Conservation (phyloP, 2,329 filamentous ascomycete species). For the Teratosphaeria epicoccoides region DNA sequence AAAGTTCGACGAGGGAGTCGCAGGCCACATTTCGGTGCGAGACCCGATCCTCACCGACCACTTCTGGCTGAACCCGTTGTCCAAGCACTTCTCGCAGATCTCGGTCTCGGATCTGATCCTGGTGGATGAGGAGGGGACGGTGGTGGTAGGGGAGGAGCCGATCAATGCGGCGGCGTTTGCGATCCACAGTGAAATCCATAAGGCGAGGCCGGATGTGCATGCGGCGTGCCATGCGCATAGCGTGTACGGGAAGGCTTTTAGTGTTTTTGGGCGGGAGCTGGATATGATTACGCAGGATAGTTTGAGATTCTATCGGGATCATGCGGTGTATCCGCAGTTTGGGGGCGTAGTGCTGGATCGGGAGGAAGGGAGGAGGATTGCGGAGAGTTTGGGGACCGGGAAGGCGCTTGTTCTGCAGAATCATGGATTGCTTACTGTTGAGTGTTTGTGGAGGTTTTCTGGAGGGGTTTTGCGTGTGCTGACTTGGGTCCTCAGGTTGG, state of each 20-base stretch:
- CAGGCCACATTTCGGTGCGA: constrained; percentile 32
- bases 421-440: constrained; percentile 37
- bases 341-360: constrained; percentile 36
- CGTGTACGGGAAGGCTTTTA: constrained; percentile 38
- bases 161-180: constrained; percentile 34
- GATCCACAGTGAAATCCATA: constrained; percentile 35
- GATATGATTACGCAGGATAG: constrained; percentile 41
- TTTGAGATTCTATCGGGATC: constrained; percentile 32
- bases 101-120: constrained; percentile 35
- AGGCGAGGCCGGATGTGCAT: constrained; percentile 33
- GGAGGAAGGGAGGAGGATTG: constrained; percentile 36
- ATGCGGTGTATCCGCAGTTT: constrained; percentile 35
- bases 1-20: constrained; percentile 29
- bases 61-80: constrained; percentile 35
- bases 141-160: constrained; percentile 36
- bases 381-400: constrained; percentile 27
- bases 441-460: constrained; percentile 6
- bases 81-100: constrained; percentile 35
- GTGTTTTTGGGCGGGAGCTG: constrained; percentile 33
- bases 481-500: constrained; percentile 13
- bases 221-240: constrained; percentile 34
- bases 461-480: neutral
- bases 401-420: constrained; percentile 34
- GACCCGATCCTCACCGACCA: constrained; percentile 28
- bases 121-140: constrained; percentile 33